A percentile compares a stretch with the other conserved stretches of the same genome.
Conservation (phyloP, 139 green algal species). For the Mychonastes homosphaera region DNA sequence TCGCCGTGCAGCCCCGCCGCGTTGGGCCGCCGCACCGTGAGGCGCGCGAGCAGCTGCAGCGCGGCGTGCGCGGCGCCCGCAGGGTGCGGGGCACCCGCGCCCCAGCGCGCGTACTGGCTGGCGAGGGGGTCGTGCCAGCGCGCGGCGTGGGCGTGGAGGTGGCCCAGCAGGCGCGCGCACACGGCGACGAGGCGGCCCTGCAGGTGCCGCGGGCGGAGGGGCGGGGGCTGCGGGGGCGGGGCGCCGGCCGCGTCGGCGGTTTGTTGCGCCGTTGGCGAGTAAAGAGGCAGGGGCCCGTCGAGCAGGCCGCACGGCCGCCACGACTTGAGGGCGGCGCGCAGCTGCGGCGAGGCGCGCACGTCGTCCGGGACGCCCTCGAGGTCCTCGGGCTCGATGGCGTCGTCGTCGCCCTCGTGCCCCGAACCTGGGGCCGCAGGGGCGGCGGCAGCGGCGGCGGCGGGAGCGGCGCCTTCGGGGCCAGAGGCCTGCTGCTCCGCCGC, state of each 20-base stretch:
- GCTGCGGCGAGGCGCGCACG: background rate
- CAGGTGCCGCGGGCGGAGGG: too few relatives aligned
- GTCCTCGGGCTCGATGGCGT: background rate
- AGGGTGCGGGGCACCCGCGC: conserved; percentile 36
- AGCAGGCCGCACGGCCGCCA: conserved; percentile 49
- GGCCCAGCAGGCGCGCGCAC: conserved; percentile 45
- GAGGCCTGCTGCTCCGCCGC: background rate
- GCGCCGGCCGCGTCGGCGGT: too few relatives aligned
- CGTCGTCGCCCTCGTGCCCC: background rate
- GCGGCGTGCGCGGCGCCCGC: conserved; percentile 53
- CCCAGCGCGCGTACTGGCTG: conserved; percentile 18
- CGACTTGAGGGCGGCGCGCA: conserved; percentile 3
- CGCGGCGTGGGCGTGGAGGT: conserved; percentile 43
- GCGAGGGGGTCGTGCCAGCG: conserved; percentile 23
- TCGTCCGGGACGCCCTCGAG: background rate
- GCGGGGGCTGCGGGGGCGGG: too few relatives aligned
- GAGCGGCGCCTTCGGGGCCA: background rate
- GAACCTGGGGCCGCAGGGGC: conserved; percentile 2
- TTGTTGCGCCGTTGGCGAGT: too few relatives aligned
- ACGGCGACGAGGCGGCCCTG: conserved; percentile 21
- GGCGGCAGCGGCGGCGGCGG: conserved; percentile 5
- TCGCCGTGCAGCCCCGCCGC: too few relatives aligned
- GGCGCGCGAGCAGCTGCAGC: conserved; percentile 64
- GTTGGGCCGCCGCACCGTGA: conserved; percentile 56
- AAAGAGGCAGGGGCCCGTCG: too few relatives aligned